Conservation (phyloP, 1,284 basidiomycete species). For the Apiotrichum porosum region DNA sequence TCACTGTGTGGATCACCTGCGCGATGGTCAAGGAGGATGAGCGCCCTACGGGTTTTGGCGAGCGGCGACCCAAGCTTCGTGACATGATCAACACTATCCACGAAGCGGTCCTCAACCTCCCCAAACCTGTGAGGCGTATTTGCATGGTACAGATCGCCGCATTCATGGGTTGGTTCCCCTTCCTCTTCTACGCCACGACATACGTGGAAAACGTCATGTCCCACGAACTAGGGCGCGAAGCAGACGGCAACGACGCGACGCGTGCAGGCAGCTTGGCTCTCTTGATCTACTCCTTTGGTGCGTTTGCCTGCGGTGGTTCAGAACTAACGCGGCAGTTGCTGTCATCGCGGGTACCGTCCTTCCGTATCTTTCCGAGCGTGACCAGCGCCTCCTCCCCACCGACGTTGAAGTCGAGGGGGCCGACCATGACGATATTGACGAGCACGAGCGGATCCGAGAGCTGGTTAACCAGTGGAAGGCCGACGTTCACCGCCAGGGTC, state of each 20-base stretch:
- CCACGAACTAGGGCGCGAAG: slow-evolving; percentile 63
- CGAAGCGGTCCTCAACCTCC: slow-evolving; percentile 66
- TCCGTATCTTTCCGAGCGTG: slow-evolving; percentile 73
- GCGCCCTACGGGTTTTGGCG: slow-evolving; percentile 50
- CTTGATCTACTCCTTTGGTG: slow-evolving; percentile 81
- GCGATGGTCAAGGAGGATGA: slow-evolving; percentile 71
- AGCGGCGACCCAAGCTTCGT: slow-evolving; percentile 41
- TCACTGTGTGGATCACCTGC: slow-evolving; percentile 84
- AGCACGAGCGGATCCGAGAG: slow-evolving; percentile 61
- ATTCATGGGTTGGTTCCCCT: slow-evolving; percentile 72
- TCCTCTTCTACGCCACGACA: slow-evolving; percentile 90
- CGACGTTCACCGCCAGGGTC: slow-evolving; percentile 68
- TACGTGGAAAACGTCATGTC: slow-evolving; percentile 90
- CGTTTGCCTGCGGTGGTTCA: slow-evolving; percentile 23
- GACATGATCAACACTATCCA: slow-evolving; percentile 73
- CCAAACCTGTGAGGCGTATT: slow-evolving; percentile 75
- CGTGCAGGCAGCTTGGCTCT: slow-evolving; percentile 83
- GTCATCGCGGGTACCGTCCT: slow-evolving; percentile 75
- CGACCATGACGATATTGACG: slow-evolving; percentile 53
- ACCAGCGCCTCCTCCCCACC: slow-evolving; percentile 63
- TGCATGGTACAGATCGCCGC: slow-evolving; percentile 62
- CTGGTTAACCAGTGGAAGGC: slow-evolving; percentile 75
- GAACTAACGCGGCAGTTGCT: slow-evolving; percentile 58
- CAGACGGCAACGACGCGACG: slow-evolving; percentile 73
- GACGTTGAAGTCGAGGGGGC: slow-evolving; percentile 52